Evolutionary conservation across 176 grass and related monocot species (phyloP).

Genomic region (Eleusine indica): DNA sequence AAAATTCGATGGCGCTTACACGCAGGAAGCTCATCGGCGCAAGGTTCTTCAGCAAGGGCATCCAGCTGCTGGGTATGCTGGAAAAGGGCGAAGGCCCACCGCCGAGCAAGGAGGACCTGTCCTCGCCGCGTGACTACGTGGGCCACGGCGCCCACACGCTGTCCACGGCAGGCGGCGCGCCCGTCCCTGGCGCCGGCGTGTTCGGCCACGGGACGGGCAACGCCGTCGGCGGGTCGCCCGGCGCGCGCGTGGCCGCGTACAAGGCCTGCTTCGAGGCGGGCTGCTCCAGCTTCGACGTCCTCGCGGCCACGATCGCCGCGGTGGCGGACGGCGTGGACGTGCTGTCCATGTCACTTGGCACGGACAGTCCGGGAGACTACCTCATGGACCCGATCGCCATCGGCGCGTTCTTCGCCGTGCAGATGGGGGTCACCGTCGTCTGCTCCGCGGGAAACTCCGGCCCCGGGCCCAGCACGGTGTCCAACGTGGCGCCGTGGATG

Average conservation of each 20-base stretch:
- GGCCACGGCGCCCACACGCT: conserved; percentile 78
- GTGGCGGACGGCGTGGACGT: conserved; percentile 67
- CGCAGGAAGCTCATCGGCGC: conserved; percentile 75
- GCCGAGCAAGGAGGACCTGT: conserved; percentile 32
- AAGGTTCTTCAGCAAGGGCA: conserved; percentile 57
- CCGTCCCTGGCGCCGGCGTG: conserved; percentile 39
- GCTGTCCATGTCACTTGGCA: conserved; percentile 66
- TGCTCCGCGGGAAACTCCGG: conserved; percentile 70
- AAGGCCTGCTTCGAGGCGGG: conserved; percentile 62
- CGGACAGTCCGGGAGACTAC: conserved; percentile 25
- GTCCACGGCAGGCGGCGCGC: conserved; percentile 62
- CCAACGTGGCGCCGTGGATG: conserved; percentile 70
- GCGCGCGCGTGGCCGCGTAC: conserved; percentile 65
- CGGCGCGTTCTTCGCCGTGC: conserved; percentile 61
- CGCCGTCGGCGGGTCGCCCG: conserved; percentile 70
- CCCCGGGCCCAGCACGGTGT: conserved; percentile 39
- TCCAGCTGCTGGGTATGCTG: not conserved
- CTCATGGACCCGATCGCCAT: conserved; percentile 40
- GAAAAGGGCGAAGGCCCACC: not conserved
- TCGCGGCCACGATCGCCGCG: conserved; percentile 50
- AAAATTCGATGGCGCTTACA: not conserved
- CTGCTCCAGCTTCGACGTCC: conserved; percentile 58
- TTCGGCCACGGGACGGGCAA: conserved; percentile 53
- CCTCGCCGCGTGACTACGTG: conserved; percentile 57
- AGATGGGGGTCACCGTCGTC: conserved; percentile 59